Evolutionary conservation across 305 asterid genomes (phyloP), one percentile per base, ranked within the genome.

Genomic region (Fraxinus latifolia): DNA sequence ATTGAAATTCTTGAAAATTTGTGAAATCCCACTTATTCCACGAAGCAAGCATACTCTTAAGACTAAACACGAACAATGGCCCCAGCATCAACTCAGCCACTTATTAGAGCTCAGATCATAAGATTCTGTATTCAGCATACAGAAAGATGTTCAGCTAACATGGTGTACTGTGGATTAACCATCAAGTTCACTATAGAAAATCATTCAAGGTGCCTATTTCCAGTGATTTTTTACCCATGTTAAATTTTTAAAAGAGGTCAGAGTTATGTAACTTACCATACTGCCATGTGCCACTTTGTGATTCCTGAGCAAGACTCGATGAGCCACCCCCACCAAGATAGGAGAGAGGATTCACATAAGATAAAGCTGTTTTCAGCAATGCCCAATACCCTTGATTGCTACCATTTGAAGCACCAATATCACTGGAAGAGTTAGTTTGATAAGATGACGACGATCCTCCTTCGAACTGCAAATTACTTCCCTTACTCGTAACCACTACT

Each of bases 261-360:
- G 58, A 70, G 2, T n/a, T 72, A 67, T 17, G 11, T 21, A 72
- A 91, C 92, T 91, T 79, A 95, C 98, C 78, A 67, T 90, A 87
- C 86, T 90, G 93, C 95, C 89, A 82, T 37, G 80, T 42, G 88
- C 90, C 89, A 82, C 78, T 84, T 78, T 82, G 90, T 76, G 95
- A 79, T 83, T 89, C 93, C 84, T 84, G 90, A 47, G 84, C 77
- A 62, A 86, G 77, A 87, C 81, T 85, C 33, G 88, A 36, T 21
- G 95, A 79, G 81, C 80, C 82, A 58, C 86, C 80, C 81, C 92
- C 88, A 83, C 87, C 71, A 82, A 92, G 86, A 84, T 94, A 94
- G 21, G 98, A 95, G 73, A 95, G 84, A 29, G 97, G 92, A 87
- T 94, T 94, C 81, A 89, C 87, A 65, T 94, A 94, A 58, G 95